phyloP scores from a whole-genome alignment of 192 early-diverging fungal species.

The Chytriomyces sp. region DNA sequence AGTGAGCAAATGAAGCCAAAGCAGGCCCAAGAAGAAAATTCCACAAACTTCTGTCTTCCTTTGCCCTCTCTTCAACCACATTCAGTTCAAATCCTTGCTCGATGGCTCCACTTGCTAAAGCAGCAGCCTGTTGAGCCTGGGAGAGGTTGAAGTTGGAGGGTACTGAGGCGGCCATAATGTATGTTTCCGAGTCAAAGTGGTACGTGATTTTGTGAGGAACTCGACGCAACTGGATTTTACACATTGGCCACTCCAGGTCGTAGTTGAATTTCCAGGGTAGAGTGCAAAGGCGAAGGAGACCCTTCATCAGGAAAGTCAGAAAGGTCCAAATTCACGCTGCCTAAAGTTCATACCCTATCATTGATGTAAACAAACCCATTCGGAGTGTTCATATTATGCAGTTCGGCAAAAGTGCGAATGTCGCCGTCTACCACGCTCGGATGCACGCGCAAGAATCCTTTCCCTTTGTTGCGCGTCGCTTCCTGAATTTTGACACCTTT shows the following conservation, averaged over 20 bases:
- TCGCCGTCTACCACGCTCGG: constrained; percentile 71
- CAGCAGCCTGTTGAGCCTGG: constrained; percentile 61
- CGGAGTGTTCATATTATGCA: constrained; percentile 78
- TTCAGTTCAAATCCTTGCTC: constrained; percentile 60
- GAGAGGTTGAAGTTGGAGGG: constrained; percentile 67
- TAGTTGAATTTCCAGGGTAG: constrained; percentile 71
- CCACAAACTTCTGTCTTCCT: constrained; percentile 43
- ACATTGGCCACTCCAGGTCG: constrained; percentile 75
- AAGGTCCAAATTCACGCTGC: neutral
- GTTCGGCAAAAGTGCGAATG: constrained; percentile 69
- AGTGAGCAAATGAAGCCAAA: neutral
- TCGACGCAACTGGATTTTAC: constrained; percentile 67
- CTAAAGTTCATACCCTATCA: constrained; percentile 55
- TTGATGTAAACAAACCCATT: constrained; percentile 77
- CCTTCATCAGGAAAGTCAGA: constrained; percentile 43
- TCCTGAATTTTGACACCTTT: constrained; percentile 24
- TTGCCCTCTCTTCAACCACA: constrained; percentile 27
- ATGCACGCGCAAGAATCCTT: constrained; percentile 65
- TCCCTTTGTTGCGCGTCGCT: constrained; percentile 45
- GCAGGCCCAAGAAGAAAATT: constrained; percentile 8
- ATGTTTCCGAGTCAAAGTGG: constrained; percentile 81
- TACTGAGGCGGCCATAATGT: constrained; percentile 73
- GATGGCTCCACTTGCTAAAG: constrained; percentile 56
- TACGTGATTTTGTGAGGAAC: constrained; percentile 77
- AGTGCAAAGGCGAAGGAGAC: constrained; percentile 62